These are phyloP conservation scores for Candida namnaoensis DNA, from an alignment of 805 yeast species.

Conservation along the genomic window DNA sequence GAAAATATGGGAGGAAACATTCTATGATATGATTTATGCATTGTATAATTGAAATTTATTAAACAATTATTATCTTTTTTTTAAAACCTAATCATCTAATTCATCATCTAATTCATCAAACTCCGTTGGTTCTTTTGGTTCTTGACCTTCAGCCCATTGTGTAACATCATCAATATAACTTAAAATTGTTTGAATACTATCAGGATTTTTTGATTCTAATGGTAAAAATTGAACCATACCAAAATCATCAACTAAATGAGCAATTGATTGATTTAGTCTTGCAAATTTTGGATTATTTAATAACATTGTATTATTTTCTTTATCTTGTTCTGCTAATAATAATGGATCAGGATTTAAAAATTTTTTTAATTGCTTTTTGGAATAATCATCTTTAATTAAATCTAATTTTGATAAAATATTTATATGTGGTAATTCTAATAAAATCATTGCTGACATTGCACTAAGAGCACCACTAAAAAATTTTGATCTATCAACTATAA, in stretches of 20 bases:
- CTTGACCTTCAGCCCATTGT: conserved; percentile 95
- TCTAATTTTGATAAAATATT: conserved; percentile 85
- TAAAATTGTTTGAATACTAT: conserved; percentile 70
- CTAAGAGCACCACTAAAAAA: conserved; percentile 92
- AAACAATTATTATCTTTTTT: background rate
- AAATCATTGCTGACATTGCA: conserved; percentile 98
- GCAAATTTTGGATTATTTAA: conserved; percentile 49
- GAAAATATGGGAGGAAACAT: no score
- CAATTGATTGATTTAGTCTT: conserved; percentile 71
- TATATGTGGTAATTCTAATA: conserved; percentile 90
- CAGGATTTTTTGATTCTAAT: conserved; percentile 68
- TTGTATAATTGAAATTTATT: no score
- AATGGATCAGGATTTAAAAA: conserved; percentile 90
- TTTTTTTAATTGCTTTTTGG: conserved; percentile 69
- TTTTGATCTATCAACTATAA: conserved; percentile 82
- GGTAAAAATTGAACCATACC: conserved; percentile 99
- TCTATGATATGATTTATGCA: no score
- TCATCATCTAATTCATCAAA: conserved; percentile 58
- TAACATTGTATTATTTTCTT: conserved; percentile 33
- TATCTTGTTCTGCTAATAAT: conserved; percentile 40
- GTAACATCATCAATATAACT: conserved; percentile 95
- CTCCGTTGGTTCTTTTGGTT: conserved; percentile 92
- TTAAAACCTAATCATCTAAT: conserved; percentile 14
- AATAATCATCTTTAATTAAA: conserved; percentile 69
- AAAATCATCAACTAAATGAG: conserved; percentile 88